Conservation (phyloP, 225 moss, liverwort and hornwort species). For the Marchantia polymorpha region DNA sequence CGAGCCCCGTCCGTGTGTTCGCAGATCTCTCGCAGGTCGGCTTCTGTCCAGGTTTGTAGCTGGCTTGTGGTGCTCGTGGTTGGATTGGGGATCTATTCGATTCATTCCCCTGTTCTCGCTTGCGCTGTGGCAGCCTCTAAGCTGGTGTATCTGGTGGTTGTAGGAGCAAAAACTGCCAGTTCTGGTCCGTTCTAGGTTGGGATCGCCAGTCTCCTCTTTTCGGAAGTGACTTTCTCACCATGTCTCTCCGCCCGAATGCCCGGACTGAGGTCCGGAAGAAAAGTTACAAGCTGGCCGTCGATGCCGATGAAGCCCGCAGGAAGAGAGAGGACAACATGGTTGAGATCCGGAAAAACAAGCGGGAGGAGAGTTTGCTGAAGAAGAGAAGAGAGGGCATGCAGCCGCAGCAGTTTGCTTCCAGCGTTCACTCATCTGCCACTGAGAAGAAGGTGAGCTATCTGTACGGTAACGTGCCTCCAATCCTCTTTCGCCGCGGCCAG, state of each 20-base stretch:
- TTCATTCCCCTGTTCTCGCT: background rate
- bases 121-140: background rate
- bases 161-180: background rate
- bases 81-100: background rate
- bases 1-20: background rate
- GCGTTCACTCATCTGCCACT: constrained; percentile 63
- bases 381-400: constrained; percentile 92
- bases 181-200: background rate
- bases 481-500: background rate
- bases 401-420: constrained; percentile 60
- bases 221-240: constrained; percentile 12
- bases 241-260: constrained; percentile 92
- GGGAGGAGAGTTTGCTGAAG: constrained; percentile 89
- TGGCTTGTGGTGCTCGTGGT: background rate
- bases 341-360: constrained; percentile 98
- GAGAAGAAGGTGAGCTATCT: constrained; percentile 77
- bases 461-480: background rate
- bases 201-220: background rate
- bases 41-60: background rate
- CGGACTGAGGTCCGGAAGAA: constrained; percentile 92
- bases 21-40: too few species aligned
- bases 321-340: constrained; percentile 98
- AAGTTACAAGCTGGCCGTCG: constrained; percentile 96
- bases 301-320: constrained; percentile 93
- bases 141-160: background rate